These are phyloP conservation scores for Sugiyamaella pinicola DNA, from an alignment of 1,139 yeast genomes.

Conservation along the genomic window DNA sequence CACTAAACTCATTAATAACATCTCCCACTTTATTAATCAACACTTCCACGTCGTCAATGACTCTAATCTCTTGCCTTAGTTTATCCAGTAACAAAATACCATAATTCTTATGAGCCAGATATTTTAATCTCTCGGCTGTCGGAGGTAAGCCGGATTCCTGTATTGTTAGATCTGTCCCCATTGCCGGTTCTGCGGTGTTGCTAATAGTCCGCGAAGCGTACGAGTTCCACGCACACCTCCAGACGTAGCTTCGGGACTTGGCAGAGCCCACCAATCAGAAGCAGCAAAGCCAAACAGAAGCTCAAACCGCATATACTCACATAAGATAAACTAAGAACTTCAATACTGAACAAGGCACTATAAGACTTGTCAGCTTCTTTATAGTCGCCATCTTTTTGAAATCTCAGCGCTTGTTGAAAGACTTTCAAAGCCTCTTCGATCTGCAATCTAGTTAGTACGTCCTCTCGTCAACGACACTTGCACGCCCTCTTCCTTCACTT, in stretches of 20 bases:
- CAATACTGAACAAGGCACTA: constrained; percentile 64
- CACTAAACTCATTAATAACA: constrained; percentile 38
- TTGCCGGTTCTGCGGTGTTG: too few relatives aligned
- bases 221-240: too few relatives aligned
- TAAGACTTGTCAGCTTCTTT: constrained; percentile 58
- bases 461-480: background rate
- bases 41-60: constrained; percentile 31
- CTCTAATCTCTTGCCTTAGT: constrained; percentile 39
- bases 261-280: too few relatives aligned
- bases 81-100: constrained; percentile 70
- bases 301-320: constrained; percentile 29
- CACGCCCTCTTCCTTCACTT: constrained; percentile 24
- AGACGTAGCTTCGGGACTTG: too few relatives aligned
- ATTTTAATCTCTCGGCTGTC: constrained; percentile 69
- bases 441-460: constrained; percentile 43
- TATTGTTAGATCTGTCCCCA: too few relatives aligned
- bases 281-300: too few relatives aligned
- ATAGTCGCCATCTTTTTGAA: constrained; percentile 56
- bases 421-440: constrained; percentile 83
- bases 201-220: too few relatives aligned
- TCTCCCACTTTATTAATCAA: constrained; percentile 37
- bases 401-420: constrained; percentile 68
- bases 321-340: constrained; percentile 51
- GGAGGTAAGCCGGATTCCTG: constrained; percentile 56
- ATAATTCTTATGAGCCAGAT: constrained; percentile 76